A percentile compares a stretch with the other conserved stretches of the same genome.
These are phyloP conservation scores for Diplodia corticola DNA, from an alignment of 2,329 filamentous ascomycete species.

Conservation along the genomic window DNA sequence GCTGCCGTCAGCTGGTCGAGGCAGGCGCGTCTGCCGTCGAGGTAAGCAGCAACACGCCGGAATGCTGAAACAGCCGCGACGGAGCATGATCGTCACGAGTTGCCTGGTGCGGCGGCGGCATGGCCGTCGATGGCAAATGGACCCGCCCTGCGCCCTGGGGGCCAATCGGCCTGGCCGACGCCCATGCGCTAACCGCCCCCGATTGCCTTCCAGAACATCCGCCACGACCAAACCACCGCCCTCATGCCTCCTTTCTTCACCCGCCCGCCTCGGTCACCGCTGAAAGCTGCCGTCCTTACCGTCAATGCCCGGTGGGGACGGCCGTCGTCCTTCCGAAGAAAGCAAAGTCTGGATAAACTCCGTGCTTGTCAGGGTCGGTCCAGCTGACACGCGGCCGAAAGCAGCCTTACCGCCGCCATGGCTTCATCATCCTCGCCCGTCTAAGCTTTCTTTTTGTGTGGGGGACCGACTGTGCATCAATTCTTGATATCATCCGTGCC, in stretches of 20 bases:
- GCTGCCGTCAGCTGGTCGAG: background rate
- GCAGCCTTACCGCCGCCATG: background rate
- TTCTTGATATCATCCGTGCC: background rate
- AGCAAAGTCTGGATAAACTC: background rate
- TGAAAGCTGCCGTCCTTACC: background rate
- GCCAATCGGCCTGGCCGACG: slow-evolving; percentile 14
- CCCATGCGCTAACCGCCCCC: background rate
- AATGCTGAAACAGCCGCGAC: slow-evolving; percentile 9
- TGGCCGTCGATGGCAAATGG: slow-evolving; percentile 16
- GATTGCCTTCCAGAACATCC: slow-evolving; percentile 3
- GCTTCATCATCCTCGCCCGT: background rate
- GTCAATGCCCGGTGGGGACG: background rate
- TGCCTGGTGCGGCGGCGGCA: slow-evolving; percentile 2
- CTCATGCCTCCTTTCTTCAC: background rate
- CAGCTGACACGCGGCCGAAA: slow-evolving; percentile 5
- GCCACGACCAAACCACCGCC: background rate
- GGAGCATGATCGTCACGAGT: background rate
- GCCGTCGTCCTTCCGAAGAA: background rate
- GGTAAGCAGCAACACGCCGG: background rate
- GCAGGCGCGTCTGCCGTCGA: background rate
- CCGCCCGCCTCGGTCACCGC: background rate
- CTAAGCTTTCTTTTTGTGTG: slow-evolving; percentile 1
- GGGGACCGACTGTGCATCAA: background rate
- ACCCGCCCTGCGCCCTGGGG: background rate
- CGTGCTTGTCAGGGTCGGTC: background rate